Evolutionary conservation across 73 alveolate genomes (phyloP).

Genomic region (Tetrahymena borealis): DNA sequence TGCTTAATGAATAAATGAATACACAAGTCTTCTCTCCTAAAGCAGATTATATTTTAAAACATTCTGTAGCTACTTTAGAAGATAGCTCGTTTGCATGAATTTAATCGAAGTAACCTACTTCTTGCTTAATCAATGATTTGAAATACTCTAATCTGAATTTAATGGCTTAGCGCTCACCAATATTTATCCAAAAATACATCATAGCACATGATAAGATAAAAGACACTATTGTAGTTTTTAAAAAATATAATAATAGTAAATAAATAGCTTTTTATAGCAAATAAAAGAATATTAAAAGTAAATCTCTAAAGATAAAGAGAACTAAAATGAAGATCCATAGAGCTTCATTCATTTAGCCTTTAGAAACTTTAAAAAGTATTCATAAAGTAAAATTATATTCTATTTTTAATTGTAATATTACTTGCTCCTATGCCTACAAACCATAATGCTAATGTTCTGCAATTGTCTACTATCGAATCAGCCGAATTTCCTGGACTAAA

Average conservation of each 20-base stretch:
- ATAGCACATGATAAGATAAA: not conserved
- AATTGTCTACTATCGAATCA: not conserved
- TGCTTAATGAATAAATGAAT: slow-evolving; percentile 36
- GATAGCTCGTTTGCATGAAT: slow-evolving; percentile 48
- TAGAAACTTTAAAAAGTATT: too few relatives aligned
- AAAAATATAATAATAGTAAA: too few relatives aligned
- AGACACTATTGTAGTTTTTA: not conserved
- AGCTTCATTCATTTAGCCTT: too few relatives aligned
- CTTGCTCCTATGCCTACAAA: not conserved
- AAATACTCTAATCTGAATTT: slow-evolving; percentile 45
- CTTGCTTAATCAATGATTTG: slow-evolving; percentile 44
- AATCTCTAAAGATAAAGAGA: too few relatives aligned
- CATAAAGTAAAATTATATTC: too few relatives aligned
- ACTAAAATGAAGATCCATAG: too few relatives aligned
- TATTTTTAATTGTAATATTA: not conserved
- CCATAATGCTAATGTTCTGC: not conserved
- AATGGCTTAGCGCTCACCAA: slow-evolving; percentile 15
- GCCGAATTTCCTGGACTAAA: not conserved
- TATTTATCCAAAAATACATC: slow-evolving; percentile 5
- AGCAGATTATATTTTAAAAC: slow-evolving; percentile 47
- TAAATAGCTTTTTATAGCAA: too few relatives aligned
- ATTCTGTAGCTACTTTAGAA: slow-evolving; percentile 47
- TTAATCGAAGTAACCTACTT: slow-evolving; percentile 54
- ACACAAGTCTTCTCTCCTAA: slow-evolving; percentile 57
- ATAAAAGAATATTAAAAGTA: too few relatives aligned